These are phyloP conservation scores for Pythium periplocum DNA, from an alignment of 352 stramenopile species.

Conservation along the genomic window DNA sequence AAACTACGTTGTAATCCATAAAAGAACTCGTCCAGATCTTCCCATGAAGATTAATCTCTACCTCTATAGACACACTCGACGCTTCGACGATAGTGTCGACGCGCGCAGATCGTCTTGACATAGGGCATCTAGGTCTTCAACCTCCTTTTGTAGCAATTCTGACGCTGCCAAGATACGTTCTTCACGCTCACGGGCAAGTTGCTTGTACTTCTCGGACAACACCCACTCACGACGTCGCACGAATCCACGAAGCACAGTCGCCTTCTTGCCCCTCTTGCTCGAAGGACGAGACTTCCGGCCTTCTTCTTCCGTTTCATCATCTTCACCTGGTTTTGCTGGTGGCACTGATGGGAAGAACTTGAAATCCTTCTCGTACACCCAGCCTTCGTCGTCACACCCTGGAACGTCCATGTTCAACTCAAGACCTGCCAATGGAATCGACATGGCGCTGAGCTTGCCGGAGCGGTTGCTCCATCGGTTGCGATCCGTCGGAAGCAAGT, in stretches of 20 bases:
- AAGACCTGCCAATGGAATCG: slow-evolving; percentile 58
- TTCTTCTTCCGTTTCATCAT: slow-evolving; percentile 7
- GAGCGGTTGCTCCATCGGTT: slow-evolving; percentile 82
- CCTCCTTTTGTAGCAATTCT: too few species aligned
- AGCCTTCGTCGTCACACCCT: slow-evolving; percentile 71
- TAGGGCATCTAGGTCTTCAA: too few species aligned
- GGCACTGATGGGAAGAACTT: slow-evolving; percentile 62
- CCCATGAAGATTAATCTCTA: too few species aligned
- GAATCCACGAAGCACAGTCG: slow-evolving; percentile 45
- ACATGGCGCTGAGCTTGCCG: slow-evolving; percentile 64
- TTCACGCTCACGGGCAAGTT: slow-evolving; percentile 24
- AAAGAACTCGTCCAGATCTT: too few species aligned
- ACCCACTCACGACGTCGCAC: slow-evolving; percentile 72
- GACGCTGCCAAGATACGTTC: neutral
- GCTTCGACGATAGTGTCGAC: too few species aligned
- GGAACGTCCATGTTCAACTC: slow-evolving; percentile 57
- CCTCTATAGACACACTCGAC: too few species aligned
- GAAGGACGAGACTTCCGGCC: slow-evolving; percentile 7
- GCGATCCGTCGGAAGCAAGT: slow-evolving; percentile 74
- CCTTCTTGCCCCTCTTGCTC: slow-evolving; percentile 22
- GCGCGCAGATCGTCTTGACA: too few species aligned
- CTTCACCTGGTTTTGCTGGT: slow-evolving; percentile 7
- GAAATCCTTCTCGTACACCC: slow-evolving; percentile 85
- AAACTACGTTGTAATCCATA: too few species aligned
- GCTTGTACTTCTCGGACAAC: slow-evolving; percentile 54